These are phyloP conservation scores for Sugiyamaella floridensis DNA, from an alignment of 805 yeast species.

Conservation along the genomic window DNA sequence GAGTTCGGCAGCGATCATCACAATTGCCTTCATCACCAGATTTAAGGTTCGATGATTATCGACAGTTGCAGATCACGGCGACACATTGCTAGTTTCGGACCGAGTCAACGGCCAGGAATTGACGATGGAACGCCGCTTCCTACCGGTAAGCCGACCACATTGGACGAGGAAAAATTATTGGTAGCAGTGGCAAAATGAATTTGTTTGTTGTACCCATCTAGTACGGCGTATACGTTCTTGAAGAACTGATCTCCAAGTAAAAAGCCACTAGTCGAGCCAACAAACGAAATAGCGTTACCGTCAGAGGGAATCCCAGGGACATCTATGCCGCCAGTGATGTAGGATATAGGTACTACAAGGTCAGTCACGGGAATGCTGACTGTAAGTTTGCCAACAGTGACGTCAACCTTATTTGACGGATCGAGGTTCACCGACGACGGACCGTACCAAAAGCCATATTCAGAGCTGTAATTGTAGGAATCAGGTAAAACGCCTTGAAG, in stretches of 20 bases:
- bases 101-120: neutral
- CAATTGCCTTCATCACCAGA: neutral
- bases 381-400: conserved; percentile 19
- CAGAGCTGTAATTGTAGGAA: conserved; percentile 14
- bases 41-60: neutral
- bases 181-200: neutral
- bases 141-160: neutral
- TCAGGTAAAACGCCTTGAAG: conserved; percentile 23
- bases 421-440: neutral
- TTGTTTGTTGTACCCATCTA: neutral
- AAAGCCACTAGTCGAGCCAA: neutral
- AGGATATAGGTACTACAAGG: conserved; percentile 6
- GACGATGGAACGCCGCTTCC: neutral
- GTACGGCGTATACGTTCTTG: neutral
- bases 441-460: neutral
- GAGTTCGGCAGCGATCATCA: neutral
- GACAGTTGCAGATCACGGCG: neutral
- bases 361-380: conserved; percentile 23
- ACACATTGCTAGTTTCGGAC: neutral
- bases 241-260: neutral
- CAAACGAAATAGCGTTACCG: neutral
- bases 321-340: neutral
- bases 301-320: neutral
- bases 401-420: neutral
- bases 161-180: neutral